These are phyloP conservation scores for Chaetomiaceae sp. DNA, from an alignment of 2,329 filamentous ascomycete genomes.

Conservation along the genomic window DNA sequence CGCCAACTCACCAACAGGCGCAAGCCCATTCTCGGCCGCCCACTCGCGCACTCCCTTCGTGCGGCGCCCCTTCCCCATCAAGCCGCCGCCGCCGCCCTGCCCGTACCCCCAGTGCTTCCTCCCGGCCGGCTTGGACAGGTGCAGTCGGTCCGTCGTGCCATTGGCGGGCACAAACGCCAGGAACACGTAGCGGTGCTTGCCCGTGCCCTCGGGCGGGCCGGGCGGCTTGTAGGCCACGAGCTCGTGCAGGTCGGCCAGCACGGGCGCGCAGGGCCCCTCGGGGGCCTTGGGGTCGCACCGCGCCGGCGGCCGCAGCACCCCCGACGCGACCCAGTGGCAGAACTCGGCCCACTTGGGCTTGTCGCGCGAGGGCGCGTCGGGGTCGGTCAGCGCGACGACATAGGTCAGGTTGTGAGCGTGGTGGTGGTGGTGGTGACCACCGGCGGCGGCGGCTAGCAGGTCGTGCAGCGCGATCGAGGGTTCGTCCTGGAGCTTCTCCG, in stretches of 20 bases:
- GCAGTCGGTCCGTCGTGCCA: slow-evolving; percentile 32
- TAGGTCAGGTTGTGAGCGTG: slow-evolving; percentile 19
- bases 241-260: slow-evolving; percentile 26
- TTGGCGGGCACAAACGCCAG: slow-evolving; percentile 35
- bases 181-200: slow-evolving; percentile 40
- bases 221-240: slow-evolving; percentile 38
- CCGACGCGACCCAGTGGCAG: slow-evolving; percentile 39
- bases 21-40: slow-evolving; percentile 36
- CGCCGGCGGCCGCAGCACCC: slow-evolving; percentile 8
- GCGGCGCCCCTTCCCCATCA: not conserved
- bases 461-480: slow-evolving; percentile 26
- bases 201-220: slow-evolving; percentile 36
- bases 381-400: slow-evolving; percentile 35
- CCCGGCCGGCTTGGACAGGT: slow-evolving; percentile 31
- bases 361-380: slow-evolving; percentile 37
- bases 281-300: slow-evolving; percentile 9
- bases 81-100: no score
- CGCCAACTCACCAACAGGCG: slow-evolving; percentile 34
- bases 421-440: no score
- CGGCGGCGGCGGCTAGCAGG: not conserved
- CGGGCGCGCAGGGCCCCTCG: not conserved
- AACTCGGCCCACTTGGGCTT: slow-evolving; percentile 40
- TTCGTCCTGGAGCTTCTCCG: slow-evolving; percentile 29
- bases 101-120: slow-evolving; percentile 37
- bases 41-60: slow-evolving; percentile 34